Evolutionary conservation across 2,329 filamentous ascomycete species (phyloP), one percentile per base, ranked within the genome.

Genomic region (Colletotrichum shisoi): DNA sequence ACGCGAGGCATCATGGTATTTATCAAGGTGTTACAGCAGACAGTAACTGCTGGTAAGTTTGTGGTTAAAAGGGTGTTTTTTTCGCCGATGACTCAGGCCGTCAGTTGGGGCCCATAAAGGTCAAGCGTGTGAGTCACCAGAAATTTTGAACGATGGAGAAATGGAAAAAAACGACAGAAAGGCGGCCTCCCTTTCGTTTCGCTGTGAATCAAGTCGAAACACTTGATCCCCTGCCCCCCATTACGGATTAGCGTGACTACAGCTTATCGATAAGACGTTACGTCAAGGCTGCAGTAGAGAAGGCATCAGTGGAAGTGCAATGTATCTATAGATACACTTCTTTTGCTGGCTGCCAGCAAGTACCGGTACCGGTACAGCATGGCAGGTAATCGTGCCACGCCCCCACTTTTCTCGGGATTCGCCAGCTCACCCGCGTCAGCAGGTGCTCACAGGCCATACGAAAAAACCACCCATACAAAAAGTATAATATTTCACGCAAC

Each of bases 201-300:
- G 39, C 49, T 37, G 27, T 24, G 51, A 51, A 51, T 53, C 21
- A 66, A 27, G 57, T 52, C 66, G 57, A 68, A 67, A 68, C 62
- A 53, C 31, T 62, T 42, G 13, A 34, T 6, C 53, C 57, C 59
- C 53, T 63, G 15, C 15, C n/a, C 6, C 63, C 51, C 8, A 1
- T 19, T 57, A 7, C n/a, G 53, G 51, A 15, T 61, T 68, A 64
- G 68, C 65, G 40, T 40, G 6, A 59, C 46, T 42, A 17, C 7
- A 49, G 27, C 40, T 49, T 64, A 64, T 61, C 68, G 64, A 68
- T 68, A 64, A 64, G 51, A 54, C 56, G 60, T 57, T 56, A 54
- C 44, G 48, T 57, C 59, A 49, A 49, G 48, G 34, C 46, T 21
- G 9, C 34, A 24, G 46, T 12, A 7, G 52, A n/a, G 21, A 6